phyloP scores from a whole-genome alignment of 2,329 filamentous ascomycete species.

The Trichoderma asperellum region DNA sequence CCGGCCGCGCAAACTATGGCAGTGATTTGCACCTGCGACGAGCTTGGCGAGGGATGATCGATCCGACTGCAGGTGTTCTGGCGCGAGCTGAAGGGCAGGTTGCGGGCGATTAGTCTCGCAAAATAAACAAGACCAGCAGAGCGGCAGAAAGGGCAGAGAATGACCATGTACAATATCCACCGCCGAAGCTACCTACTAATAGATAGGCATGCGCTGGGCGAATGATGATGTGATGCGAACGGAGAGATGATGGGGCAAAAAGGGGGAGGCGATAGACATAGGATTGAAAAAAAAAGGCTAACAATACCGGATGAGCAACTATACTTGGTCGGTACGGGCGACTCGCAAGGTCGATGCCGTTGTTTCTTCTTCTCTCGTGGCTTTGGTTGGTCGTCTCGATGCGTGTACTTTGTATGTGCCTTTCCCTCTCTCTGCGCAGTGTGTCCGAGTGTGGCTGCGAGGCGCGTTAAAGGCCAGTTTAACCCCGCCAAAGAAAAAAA shows the following conservation, averaged over 20 bases:
- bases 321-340: not conserved
- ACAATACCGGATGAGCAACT: constrained; percentile 10
- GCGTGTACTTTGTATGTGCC: constrained; percentile 6
- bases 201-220: not conserved
- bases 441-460: constrained; percentile 16
- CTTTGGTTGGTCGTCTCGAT: not conserved
- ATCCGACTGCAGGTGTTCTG: constrained; percentile 21
- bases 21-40: constrained; percentile 10
- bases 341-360: not conserved
- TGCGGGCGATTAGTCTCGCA: constrained; percentile 21
- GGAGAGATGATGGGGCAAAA: not conserved
- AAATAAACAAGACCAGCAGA: constrained; percentile 11
- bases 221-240: constrained; percentile 14
- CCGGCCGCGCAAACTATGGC: constrained; percentile 13
- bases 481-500: constrained; percentile 28
- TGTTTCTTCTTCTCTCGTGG: not conserved
- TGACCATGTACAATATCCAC: constrained; percentile 12
- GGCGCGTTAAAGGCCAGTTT: constrained; percentile 21
- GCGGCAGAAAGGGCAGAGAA: not conserved
- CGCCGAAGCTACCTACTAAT: constrained; percentile 1
- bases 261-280: not conserved
- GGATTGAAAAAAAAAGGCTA: constrained; percentile 7
- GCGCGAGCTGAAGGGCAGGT: constrained; percentile 19
- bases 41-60: constrained; percentile 13
- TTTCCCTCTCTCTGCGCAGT: constrained; percentile 7